phyloP scores from a whole-genome alignment of 140 eudicot species.

The Cichorium intybus region DNA sequence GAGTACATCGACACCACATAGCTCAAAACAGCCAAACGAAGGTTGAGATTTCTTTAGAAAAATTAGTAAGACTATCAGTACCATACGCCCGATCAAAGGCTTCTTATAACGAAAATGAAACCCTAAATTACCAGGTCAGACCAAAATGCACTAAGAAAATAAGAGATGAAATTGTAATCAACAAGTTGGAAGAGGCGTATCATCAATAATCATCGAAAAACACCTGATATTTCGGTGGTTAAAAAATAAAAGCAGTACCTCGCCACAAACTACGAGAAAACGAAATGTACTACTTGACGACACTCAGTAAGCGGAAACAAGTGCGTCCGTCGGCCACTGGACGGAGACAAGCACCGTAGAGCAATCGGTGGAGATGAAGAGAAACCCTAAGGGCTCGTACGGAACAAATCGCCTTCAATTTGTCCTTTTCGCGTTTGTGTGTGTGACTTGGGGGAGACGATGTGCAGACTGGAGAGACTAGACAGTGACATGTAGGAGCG shows the following conservation, averaged over 20 bases:
- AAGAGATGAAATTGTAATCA: background rate
- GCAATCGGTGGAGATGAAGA: constrained; percentile 2
- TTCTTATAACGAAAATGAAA: background rate
- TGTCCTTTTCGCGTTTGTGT: background rate
- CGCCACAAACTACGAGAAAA: background rate
- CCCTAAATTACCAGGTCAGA: constrained; percentile 12
- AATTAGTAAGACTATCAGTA: background rate
- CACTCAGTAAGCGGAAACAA: background rate
- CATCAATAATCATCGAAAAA: background rate
- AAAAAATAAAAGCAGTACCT: background rate
- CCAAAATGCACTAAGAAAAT: background rate
- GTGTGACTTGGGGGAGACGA: background rate
- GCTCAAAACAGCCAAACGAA: background rate
- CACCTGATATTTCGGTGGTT: background rate
- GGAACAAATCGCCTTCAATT: background rate
- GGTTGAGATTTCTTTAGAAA: background rate
- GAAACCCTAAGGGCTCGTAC: constrained; percentile 3
- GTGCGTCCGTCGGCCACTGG: background rate
- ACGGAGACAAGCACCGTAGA: background rate
- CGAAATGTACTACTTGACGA: constrained; percentile 1
- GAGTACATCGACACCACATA: background rate
- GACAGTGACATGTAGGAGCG: background rate
- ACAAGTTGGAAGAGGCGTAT: background rate
- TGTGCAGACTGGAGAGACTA: background rate
- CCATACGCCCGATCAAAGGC: background rate